Conservation (phyloP, 129 eudicot genomes). For the Tagetes erecta region DNA sequence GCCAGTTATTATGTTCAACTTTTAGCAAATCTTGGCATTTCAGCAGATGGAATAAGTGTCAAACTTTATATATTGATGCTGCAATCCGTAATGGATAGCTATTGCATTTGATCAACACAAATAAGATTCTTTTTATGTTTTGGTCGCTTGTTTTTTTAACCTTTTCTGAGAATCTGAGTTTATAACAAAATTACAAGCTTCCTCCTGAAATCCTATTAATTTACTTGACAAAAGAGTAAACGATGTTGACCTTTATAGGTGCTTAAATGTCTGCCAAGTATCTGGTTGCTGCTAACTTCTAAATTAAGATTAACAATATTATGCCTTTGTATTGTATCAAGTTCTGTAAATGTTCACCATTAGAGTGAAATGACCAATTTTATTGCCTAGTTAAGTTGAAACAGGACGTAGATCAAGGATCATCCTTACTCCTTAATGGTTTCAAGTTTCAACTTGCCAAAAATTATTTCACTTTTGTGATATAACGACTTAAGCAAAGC, state of each 20-base stretch:
- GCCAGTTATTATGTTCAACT: not conserved
- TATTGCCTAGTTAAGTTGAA: not conserved
- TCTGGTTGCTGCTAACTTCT: not conserved
- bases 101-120: not conserved
- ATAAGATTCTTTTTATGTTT: not conserved
- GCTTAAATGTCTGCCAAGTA: not conserved
- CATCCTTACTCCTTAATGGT: not conserved
- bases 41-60: conserved; percentile 4
- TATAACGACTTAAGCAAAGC: not conserved
- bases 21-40: not conserved
- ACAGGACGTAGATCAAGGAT: not conserved
- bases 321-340: not conserved
- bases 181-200: conserved; percentile 1
- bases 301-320: not conserved
- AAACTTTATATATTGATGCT: conserved; percentile 1
- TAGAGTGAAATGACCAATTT: not conserved
- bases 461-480: not conserved
- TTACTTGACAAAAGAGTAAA: not conserved
- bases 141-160: not conserved
- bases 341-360: not conserved
- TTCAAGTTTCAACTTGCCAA: not conserved
- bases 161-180: not conserved
- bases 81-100: not conserved
- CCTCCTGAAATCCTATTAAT: not conserved
- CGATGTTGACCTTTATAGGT: not conserved